phyloP scores from a whole-genome alignment of 2,329 filamentous ascomycete species.

The Aspergillus pseudotamarii region DNA sequence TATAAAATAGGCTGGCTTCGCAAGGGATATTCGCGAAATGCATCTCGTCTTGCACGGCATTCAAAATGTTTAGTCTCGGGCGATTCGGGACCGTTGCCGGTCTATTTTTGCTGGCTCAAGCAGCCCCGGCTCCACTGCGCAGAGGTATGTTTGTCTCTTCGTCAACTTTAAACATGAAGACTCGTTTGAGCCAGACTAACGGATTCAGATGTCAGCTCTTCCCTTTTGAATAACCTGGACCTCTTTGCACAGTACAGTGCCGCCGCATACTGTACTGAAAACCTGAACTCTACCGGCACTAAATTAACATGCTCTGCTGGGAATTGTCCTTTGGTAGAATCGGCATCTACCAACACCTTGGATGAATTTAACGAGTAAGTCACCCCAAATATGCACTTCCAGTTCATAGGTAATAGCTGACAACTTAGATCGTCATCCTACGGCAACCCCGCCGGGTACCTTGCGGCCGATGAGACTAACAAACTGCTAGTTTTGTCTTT shows the following conservation, averaged over 20 bases:
- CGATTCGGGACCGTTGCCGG: constrained; percentile 2
- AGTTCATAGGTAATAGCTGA: not conserved
- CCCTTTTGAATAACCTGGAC: constrained; percentile 26
- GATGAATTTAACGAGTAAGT: constrained; percentile 49
- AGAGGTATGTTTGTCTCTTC: constrained; percentile 2
- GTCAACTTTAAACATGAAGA: not conserved
- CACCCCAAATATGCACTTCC: not conserved
- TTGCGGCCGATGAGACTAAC: constrained; percentile 50
- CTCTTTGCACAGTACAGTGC: constrained; percentile 54
- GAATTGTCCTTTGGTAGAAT: constrained; percentile 50
- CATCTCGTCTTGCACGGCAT: not conserved
- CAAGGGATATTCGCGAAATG: not conserved
- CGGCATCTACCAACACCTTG: constrained; percentile 44
- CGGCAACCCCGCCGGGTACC: constrained; percentile 50
- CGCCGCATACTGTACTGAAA: constrained; percentile 51
- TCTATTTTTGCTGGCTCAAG: constrained; percentile 2
- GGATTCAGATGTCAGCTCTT: constrained; percentile 2
- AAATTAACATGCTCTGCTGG: constrained; percentile 45
- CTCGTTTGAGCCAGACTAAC: not conserved
- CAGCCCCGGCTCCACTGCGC: constrained; percentile 10
- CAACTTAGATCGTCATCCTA: not conserved
- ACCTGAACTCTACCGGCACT: constrained; percentile 46
- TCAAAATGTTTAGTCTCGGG: constrained; percentile 2
- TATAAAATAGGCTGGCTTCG: not conserved
- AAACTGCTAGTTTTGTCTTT: constrained; percentile 38